These are phyloP conservation scores for Suhomyces maxii DNA, from an alignment of 1,139 yeast genomes.

Conservation along the genomic window DNA sequence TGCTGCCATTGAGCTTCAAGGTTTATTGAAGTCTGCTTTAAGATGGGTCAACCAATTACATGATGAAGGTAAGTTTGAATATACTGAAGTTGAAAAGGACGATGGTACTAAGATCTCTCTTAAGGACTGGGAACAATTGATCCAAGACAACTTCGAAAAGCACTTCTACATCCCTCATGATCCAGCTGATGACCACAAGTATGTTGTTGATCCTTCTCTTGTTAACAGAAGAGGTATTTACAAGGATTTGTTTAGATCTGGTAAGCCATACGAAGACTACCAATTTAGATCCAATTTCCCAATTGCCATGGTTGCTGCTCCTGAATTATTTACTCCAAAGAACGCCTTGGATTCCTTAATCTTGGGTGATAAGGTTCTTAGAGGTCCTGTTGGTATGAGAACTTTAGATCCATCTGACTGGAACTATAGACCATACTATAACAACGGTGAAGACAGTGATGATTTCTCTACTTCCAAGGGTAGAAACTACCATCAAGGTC, in stretches of 20 bases:
- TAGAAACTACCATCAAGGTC: constrained; percentile 96
- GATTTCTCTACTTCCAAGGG: constrained; percentile 96
- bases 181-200: constrained; percentile 51
- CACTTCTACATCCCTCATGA: constrained; percentile 73
- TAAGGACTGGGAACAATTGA: constrained; percentile 67
- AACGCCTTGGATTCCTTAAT: constrained; percentile 64
- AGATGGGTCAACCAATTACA: constrained; percentile 72
- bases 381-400: constrained; percentile 91
- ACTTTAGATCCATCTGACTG: constrained; percentile 91
- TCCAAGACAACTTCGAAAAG: constrained; percentile 74
- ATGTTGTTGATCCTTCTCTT: constrained; percentile 59
- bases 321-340: constrained; percentile 72
- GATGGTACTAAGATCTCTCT: constrained; percentile 58
- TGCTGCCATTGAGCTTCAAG: constrained; percentile 91
- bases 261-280: constrained; percentile 90
- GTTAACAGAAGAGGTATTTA: constrained; percentile 92
- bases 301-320: constrained; percentile 90
- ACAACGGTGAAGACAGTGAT: constrained; percentile 72
- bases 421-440: constrained; percentile 88
- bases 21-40: constrained; percentile 78
- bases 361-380: constrained; percentile 66
- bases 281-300: constrained; percentile 91
- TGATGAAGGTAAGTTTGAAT: constrained; percentile 53
- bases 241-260: constrained; percentile 78
- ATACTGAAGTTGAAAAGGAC: constrained; percentile 52